These are phyloP conservation scores for Gaeumannomyces tritici DNA, from an alignment of 2,329 filamentous ascomycete species.

Conservation along the genomic window DNA sequence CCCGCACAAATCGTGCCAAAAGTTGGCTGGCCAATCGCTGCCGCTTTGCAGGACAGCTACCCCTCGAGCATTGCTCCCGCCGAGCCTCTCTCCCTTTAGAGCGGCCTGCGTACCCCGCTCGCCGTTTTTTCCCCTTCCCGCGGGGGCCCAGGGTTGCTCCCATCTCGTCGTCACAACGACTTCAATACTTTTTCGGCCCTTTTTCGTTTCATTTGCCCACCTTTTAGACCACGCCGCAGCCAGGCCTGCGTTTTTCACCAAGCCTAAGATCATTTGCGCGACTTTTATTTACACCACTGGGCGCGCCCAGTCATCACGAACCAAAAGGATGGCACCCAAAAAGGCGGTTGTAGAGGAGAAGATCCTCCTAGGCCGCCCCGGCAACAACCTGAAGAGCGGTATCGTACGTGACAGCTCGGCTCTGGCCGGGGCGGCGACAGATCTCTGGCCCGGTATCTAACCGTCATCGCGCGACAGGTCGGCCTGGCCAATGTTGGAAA, in stretches of 20 bases:
- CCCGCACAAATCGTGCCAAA: too few relatives aligned
- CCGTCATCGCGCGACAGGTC: constrained; percentile 46
- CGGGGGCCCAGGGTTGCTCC: not conserved
- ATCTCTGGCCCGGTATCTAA: constrained; percentile 9
- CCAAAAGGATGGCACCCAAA: constrained; percentile 82
- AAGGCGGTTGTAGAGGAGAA: constrained; percentile 89
- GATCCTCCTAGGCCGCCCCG: constrained; percentile 87
- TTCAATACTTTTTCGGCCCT: constrained; percentile 23
- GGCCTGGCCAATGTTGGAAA: constrained; percentile 99
- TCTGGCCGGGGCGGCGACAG: not conserved
- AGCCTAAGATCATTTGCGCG: not conserved
- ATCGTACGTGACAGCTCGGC: constrained; percentile 58
- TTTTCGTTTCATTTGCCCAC: constrained; percentile 44
- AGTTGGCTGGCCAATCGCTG: too few relatives aligned
- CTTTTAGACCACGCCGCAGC: constrained; percentile 27
- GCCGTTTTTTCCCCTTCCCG: too few relatives aligned
- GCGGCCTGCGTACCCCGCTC: too few relatives aligned
- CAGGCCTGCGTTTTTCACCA: constrained; percentile 1
- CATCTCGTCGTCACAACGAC: constrained; percentile 27
- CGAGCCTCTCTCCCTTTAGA: too few relatives aligned
- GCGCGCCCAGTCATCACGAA: constrained; percentile 39
- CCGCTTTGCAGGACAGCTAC: too few relatives aligned
- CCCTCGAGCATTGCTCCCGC: too few relatives aligned
- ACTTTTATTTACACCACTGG: constrained; percentile 34
- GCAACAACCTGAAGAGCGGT: constrained; percentile 98